Evolutionary conservation across 805 yeast species (phyloP).

Genomic region (Pichia kluyveri): DNA sequence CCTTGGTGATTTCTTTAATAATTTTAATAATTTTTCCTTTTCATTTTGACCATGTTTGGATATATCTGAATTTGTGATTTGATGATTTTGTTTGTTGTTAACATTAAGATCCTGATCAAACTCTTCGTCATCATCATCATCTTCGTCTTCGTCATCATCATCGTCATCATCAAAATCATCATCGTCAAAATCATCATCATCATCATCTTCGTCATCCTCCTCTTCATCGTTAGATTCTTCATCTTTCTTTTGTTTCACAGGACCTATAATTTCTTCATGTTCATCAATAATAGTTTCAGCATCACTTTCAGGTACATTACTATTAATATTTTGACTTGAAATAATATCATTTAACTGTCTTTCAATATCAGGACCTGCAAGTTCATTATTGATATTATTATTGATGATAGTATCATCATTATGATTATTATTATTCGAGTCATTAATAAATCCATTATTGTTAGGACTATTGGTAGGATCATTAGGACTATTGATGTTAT

Average conservation of each 20-base stretch:
- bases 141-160: slow-evolving; percentile 8
- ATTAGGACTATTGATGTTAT: no score
- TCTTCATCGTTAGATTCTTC: neutral
- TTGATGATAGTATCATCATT: neutral
- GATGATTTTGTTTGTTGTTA: neutral
- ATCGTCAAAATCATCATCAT: slow-evolving; percentile 2
- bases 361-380: neutral
- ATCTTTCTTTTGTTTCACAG: neutral
- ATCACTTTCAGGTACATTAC: slow-evolving; percentile 13
- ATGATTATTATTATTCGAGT: neutral
- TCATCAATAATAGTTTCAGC: slow-evolving; percentile 17
- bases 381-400: neutral
- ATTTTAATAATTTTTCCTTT: slow-evolving; percentile 1
- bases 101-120: slow-evolving; percentile 8
- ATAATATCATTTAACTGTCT: slow-evolving; percentile 3
- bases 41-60: neutral
- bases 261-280: neutral
- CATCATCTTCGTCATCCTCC: slow-evolving; percentile 15
- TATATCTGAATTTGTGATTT: neutral
- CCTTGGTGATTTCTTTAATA: neutral
- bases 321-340: neutral
- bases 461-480: neutral
- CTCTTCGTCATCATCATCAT: slow-evolving; percentile 16
- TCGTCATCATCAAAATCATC: slow-evolving; percentile 1
- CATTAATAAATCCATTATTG: neutral